Conservation (phyloP, 805 yeast genomes). For the Saturnispora besseyi region DNA sequence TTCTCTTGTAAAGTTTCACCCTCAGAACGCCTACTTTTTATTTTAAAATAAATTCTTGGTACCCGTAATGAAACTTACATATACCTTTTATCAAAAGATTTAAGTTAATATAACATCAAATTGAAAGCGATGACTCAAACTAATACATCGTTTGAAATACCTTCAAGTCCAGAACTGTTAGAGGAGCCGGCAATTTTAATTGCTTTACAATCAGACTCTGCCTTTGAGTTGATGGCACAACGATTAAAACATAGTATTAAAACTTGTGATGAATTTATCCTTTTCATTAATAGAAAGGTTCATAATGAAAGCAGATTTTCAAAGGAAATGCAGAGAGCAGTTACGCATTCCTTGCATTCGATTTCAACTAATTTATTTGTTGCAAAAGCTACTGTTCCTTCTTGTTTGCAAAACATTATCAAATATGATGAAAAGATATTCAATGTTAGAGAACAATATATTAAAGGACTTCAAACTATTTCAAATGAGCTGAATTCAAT, state of each 20-base stretch:
- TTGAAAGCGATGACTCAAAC: background rate
- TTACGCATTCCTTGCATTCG: slow-evolving; percentile 34
- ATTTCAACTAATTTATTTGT: slow-evolving; percentile 33
- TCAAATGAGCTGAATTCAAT: slow-evolving; percentile 74
- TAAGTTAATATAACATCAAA: background rate
- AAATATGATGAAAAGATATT: slow-evolving; percentile 66
- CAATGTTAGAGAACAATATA: slow-evolving; percentile 66
- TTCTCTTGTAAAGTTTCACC: too few relatives aligned
- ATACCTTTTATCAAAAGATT: background rate
- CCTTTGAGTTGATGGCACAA: slow-evolving; percentile 61
- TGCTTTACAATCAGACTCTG: slow-evolving; percentile 45
- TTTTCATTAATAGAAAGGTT: slow-evolving; percentile 71
- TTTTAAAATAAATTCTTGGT: too few relatives aligned
- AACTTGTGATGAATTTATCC: slow-evolving; percentile 79
- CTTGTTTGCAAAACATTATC: slow-evolving; percentile 58
- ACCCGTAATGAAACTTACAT: too few relatives aligned
- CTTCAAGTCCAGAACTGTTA: slow-evolving; percentile 4
- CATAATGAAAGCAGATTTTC: slow-evolving; percentile 71
- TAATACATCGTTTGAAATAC: slow-evolving; percentile 2
- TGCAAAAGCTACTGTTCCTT: slow-evolving; percentile 42
- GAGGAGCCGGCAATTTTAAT: slow-evolving; percentile 3
- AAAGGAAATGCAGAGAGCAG: slow-evolving; percentile 63
- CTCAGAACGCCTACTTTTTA: too few relatives aligned
- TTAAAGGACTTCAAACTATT: slow-evolving; percentile 74
- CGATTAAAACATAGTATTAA: slow-evolving; percentile 71